Evolutionary conservation across 768 basidiomycete species (phyloP), one percentile per base, ranked within the genome.

Genomic region (Tubosaeta sp.): DNA sequence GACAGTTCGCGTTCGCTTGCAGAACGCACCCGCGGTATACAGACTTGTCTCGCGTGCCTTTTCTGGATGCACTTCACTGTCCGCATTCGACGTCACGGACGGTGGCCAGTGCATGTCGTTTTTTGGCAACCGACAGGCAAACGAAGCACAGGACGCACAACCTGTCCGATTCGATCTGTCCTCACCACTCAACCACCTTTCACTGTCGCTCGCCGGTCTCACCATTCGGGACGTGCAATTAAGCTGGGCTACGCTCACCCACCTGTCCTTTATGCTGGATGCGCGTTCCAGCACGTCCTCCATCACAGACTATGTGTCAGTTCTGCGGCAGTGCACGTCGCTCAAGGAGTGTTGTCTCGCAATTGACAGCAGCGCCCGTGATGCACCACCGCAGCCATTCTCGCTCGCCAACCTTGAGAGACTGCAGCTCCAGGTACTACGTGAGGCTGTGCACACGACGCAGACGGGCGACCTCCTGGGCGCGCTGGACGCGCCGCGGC

Each of bases 211-310:
- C 8, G 49, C 54, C 27, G 51, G 58, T 7, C 54, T 66, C 22
- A 25, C 42, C 6, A 41, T 59, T 12, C 55, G 44, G 31, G 51
- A 64, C 8, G 52, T 66, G 6, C 46, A 40, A 4, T 54, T 32
- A 3, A 38, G 49, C 0, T 66, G 63, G 63, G 46, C 51, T 6
- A 47, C 32, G 35, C 54, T 65, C 43, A 59, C 64, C 27, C 53
- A 48, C 1, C 30, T 66, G 42, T 53, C 45, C 2, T 64, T 64
- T 38, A 66, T 66, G 61, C 56, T 56, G n/a, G 53, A 63, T 25
- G 53, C 54, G n/a, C 52, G 48, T 31, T 46, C 59, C 16, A 63
- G 59, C 35, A 42, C 51, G 30, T 46, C 59, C 8, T 56, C 63
- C 0, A 47, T 66, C 49, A 52, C 53, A 2, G 59, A 59, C 27